Evolutionary conservation across 805 yeast species (phyloP), one percentile per base, ranked within the genome.

Genomic region (Ogataea ganodermae): DNA sequence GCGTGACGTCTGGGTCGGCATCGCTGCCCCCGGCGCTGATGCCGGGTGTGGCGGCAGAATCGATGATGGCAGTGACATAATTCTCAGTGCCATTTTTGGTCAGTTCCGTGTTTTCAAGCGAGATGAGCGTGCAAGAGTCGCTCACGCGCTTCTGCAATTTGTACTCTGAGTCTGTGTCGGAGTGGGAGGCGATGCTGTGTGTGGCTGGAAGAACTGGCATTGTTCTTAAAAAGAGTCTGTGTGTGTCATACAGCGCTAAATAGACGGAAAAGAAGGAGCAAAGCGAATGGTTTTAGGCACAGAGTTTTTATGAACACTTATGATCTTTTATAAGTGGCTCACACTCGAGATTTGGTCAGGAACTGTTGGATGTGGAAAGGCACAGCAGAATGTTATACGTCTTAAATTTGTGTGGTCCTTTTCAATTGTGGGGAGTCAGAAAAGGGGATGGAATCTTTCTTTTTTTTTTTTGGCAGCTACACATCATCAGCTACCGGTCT

Each of bases 61-160:
- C 14, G 12, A n/a, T n/a, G 23, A 12, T 5, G 5, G 18, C n/a
- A 4, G n/a, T 33, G 10, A 33, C 12, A 32, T 37, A 30, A 26
- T 42, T 42, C 13, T 42, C 51, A 12, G 24, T 20, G 18, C 36
- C 50, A 27, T 31, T 33, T 13, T 32, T 21, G 21, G 1, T 13
- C 8, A 18, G 20, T 4, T 5, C 24, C 13, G 41, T 6, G 12
- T 36, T 44, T 12, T 35, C 24, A 14, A 32, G 18, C 2, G 46
- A 44, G 8, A 48, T 44, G 42, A 49, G 31, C 10, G 53, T 49
- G 9, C 47, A 42, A 4, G 40, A 12, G 17, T 49, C 49, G 42
- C 53, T 49, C 18, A 33, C 32, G 10, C 44, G 40, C 14, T 49
- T 49, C 16, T 16, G n/a, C 33, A 30, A 13, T 26, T 10, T 13